Evolutionary conservation across 2,329 filamentous ascomycete species (phyloP).

Genomic region (Fusarium burgessii): DNA sequence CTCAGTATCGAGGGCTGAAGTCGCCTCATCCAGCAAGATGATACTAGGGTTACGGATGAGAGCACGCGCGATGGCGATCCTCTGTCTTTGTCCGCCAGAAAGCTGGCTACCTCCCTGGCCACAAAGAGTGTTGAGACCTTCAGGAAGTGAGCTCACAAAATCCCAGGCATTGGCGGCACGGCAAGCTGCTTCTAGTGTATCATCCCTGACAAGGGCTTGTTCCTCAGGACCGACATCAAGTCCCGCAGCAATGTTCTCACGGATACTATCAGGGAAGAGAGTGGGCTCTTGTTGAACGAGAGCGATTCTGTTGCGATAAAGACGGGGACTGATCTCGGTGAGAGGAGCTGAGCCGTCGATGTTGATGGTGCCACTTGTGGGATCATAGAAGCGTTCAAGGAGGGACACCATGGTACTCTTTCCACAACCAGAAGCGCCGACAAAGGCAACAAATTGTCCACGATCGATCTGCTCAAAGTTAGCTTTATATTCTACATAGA

Average conservation of each 20-base stretch:
- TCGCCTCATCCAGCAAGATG: conserved; percentile 41
- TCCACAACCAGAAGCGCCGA: conserved; percentile 65
- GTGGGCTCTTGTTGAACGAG: too few relatives aligned
- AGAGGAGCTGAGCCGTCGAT: conserved; percentile 59
- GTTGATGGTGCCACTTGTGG: too few relatives aligned
- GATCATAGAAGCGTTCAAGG: conserved; percentile 60
- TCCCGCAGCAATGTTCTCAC: too few relatives aligned
- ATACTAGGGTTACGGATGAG: conserved; percentile 54
- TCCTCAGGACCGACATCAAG: conserved; percentile 8
- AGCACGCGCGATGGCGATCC: conserved; percentile 75
- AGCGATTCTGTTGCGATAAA: conserved; percentile 63
- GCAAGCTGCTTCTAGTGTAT: too few relatives aligned
- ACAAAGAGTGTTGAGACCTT: too few relatives aligned
- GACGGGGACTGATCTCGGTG: conserved; percentile 57
- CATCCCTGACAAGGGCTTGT: conserved; percentile 43
- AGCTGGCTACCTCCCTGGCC: too few relatives aligned
- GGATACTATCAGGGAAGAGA: too few relatives aligned
- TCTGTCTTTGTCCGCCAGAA: conserved; percentile 75
- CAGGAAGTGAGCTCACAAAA: too few relatives aligned
- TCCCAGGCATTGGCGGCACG: too few relatives aligned
- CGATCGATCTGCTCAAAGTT: conserved; percentile 47
- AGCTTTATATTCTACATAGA: too few relatives aligned
- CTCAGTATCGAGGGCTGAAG: conserved; percentile 42
- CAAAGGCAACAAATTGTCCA: conserved; percentile 65
- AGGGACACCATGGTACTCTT: conserved; percentile 71